These are phyloP conservation scores for Stevia rebaudiana DNA, from an alignment of 140 eudicot species.

Conservation along the genomic window DNA sequence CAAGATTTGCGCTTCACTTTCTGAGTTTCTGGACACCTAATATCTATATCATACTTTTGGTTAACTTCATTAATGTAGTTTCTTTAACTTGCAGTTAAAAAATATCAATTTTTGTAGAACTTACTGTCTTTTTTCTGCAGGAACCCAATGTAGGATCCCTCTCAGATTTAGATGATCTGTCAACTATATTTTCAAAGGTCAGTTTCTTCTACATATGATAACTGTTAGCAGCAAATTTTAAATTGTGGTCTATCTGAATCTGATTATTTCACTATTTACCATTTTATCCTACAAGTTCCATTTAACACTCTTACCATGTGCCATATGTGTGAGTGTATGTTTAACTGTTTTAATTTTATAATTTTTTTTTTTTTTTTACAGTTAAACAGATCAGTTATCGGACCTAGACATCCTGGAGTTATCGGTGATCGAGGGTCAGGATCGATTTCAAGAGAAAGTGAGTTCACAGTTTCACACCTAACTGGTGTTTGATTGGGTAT, in stretches of 20 bases:
- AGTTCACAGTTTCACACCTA: slow-evolving; percentile 27
- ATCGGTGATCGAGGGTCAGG: slow-evolving; percentile 99
- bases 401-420: slow-evolving; percentile 96
- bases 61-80: background rate
- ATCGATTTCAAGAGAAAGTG: slow-evolving; percentile 91
- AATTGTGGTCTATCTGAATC: background rate
- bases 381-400: slow-evolving; percentile 83
- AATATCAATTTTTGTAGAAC: background rate
- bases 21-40: background rate
- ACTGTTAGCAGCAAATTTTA: slow-evolving; percentile 5
- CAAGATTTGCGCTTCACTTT: background rate
- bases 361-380: slow-evolving; percentile 26
- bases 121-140: slow-evolving; percentile 27
- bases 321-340: background rate
- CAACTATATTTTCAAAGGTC: slow-evolving; percentile 89
- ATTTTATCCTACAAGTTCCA: background rate
- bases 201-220: slow-evolving; percentile 17
- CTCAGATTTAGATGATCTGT: slow-evolving; percentile 83
- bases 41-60: background rate
- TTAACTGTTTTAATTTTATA: slow-evolving; percentile 3
- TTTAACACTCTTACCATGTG: background rate
- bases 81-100: background rate
- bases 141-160: slow-evolving; percentile 70
- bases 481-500: too few relatives aligned
- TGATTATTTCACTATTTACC: background rate